Base-by-base conservation (phyloP, 2,329 filamentous ascomycete species). In the Pseudogymnoascus sp. region DNA sequence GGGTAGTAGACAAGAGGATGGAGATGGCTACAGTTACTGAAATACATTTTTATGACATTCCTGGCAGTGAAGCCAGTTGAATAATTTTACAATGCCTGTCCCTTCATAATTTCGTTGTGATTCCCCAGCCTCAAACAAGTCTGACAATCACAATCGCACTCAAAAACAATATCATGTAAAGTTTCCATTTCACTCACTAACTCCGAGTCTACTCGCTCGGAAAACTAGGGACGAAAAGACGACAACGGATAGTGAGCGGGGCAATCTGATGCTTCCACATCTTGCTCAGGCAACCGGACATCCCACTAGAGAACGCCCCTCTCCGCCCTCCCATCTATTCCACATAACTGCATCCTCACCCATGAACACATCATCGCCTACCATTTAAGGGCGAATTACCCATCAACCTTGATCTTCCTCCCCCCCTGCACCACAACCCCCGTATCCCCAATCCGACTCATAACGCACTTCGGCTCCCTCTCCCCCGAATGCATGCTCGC, bases 401-500 rank as follows among this genome's bases (percentile, higher is more conserved):
- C 43, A 57, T 25, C 19, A 61, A 23, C n/a, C 34, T 25, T 66
- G 21, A 74, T 69, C 62, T 73, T 74, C 23, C 72, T 68, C 1
- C 68, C 73, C 14, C 73, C 73, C 64, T 69, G 70, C 21, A 75
- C 73, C 23, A 71, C 67, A 28, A 62, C 28, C n/a, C 69, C 67
- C 63, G 67, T 67, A 8, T 71, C 70, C 25, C 71, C 72, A 21
- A 74, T 65, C 62, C 95, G 88, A 66, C 92, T 96, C 92, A 99
- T 97, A 65, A 93, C 89, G 69, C 90, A 95, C 36, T 85, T 79
- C 0, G 95, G 91, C 63, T 85, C 84, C 57, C 79, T 80, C 68
- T 98, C 93, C 25, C 85, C 83, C 1, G 88, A 90, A 39, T 89
- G 85, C 90, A 98, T 96, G 2, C 92, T 96, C 1, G 92, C 92